phyloP scores from a whole-genome alignment of 225 moss, liverwort and hornwort species.

The Asterella californica region DNA sequence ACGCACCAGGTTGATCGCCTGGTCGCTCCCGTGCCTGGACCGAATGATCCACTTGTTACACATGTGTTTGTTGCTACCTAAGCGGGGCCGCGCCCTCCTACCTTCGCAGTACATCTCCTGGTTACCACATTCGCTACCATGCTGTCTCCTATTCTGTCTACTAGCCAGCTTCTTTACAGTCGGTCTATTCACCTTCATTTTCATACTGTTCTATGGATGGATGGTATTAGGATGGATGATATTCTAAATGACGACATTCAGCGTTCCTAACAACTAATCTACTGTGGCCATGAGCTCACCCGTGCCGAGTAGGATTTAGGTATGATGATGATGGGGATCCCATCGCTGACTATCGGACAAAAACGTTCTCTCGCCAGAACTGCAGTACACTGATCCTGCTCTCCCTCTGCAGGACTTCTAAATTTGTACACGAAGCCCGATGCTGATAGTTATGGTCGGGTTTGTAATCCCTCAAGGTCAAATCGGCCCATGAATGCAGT shows the following conservation, averaged over 20 bases:
- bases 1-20: too few species aligned
- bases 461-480: neutral
- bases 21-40: too few species aligned
- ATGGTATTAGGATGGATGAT: neutral
- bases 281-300: neutral
- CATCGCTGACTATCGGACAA: neutral
- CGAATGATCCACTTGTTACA: too few species aligned
- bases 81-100: too few species aligned
- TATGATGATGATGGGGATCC: neutral
- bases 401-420: neutral
- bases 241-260: slow-evolving; percentile 1
- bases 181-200: too few species aligned
- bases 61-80: too few species aligned
- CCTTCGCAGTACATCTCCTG: too few species aligned
- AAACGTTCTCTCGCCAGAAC: neutral
- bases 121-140: too few species aligned
- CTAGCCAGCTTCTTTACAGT: too few species aligned
- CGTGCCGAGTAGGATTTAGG: neutral
- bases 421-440: neutral
- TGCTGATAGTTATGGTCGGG: slow-evolving; percentile 1
- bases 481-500: neutral
- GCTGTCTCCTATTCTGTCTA: too few species aligned
- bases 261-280: neutral
- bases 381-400: neutral
- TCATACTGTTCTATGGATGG: too few species aligned